phyloP scores from a whole-genome alignment of 2,329 filamentous ascomycete genomes.

The Penicillium digitatum region DNA sequence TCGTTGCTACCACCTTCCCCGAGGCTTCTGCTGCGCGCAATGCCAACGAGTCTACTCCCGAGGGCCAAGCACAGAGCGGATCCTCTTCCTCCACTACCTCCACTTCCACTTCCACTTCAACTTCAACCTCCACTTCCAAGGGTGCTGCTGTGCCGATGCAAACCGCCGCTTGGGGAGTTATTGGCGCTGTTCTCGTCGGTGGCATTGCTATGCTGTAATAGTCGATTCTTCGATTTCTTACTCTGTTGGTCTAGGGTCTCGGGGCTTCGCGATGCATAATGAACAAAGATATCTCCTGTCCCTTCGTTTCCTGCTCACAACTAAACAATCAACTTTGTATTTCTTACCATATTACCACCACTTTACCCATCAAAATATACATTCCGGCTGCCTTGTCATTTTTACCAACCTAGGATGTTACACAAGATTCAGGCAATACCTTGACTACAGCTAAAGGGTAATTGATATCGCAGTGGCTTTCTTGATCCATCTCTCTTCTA shows the following conservation, averaged over 20 bases:
- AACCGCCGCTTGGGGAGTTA: conserved; percentile 37
- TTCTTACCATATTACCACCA: not conserved
- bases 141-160: conserved; percentile 31
- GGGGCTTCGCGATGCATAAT: not conserved
- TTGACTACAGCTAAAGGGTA: too few species aligned
- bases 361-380: not conserved
- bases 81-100: not conserved
- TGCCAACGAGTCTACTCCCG: conserved; percentile 44
- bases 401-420: not conserved
- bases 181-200: conserved; percentile 35
- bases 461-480: not conserved
- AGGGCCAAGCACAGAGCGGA: conserved; percentile 32
- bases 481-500: not conserved
- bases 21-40: conserved; percentile 37
- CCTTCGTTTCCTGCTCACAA: not conserved
- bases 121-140: conserved; percentile 22
- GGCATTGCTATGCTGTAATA: conserved; percentile 32
- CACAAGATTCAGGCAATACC: not conserved
- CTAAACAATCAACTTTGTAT: not conserved
- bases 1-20: conserved; percentile 47
- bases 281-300: not conserved
- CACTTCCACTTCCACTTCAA: conserved; percentile 8
- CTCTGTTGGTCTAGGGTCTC: not conserved
- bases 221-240: too few species aligned
- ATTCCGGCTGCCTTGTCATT: too few species aligned